These are phyloP conservation scores for Isatis tinctoria DNA, from an alignment of 345 rosid species.

Conservation along the genomic window DNA sequence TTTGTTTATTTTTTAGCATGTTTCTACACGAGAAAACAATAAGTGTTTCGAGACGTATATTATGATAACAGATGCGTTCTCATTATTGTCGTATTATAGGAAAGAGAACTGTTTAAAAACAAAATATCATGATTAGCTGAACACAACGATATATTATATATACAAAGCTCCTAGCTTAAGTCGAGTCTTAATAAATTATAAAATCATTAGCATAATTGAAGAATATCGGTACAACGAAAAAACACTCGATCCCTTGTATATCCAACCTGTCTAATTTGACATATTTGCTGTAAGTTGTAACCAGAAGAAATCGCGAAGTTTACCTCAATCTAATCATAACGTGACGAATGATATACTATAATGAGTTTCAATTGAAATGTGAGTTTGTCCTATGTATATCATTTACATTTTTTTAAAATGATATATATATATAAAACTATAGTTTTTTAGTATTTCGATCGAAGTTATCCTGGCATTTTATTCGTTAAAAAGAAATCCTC, in stretches of 20 bases:
- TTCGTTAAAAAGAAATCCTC: too few species aligned
- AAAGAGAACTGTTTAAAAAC: background rate
- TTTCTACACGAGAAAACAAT: conserved; percentile 10
- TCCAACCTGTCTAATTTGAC: conserved; percentile 27
- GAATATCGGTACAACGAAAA: conserved; percentile 10
- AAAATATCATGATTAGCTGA: background rate
- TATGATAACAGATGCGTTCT: conserved; percentile 3
- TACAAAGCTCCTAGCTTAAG: conserved; percentile 11
- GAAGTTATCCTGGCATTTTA: too few species aligned
- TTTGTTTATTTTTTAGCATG: conserved; percentile 7
- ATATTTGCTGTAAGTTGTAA: background rate
- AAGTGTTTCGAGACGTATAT: conserved; percentile 15
- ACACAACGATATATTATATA: background rate
- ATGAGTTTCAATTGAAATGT: background rate
- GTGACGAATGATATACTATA: background rate
- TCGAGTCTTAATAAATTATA: conserved; percentile 12
- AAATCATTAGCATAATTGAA: conserved; percentile 3
- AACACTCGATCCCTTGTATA: conserved; percentile 18
- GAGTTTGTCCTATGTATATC: background rate
- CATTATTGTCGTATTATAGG: conserved; percentile 29
- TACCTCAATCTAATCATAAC: conserved; percentile 13
- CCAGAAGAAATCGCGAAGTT: background rate
- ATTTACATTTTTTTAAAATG: too few species aligned
- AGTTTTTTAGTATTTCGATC: background rate
- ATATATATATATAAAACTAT: background rate